A percentile compares a stretch with the other conserved stretches of the same genome.
Evolutionary conservation across 1,284 basidiomycete species (phyloP).

Genomic region (Hemileia vastatrix): DNA sequence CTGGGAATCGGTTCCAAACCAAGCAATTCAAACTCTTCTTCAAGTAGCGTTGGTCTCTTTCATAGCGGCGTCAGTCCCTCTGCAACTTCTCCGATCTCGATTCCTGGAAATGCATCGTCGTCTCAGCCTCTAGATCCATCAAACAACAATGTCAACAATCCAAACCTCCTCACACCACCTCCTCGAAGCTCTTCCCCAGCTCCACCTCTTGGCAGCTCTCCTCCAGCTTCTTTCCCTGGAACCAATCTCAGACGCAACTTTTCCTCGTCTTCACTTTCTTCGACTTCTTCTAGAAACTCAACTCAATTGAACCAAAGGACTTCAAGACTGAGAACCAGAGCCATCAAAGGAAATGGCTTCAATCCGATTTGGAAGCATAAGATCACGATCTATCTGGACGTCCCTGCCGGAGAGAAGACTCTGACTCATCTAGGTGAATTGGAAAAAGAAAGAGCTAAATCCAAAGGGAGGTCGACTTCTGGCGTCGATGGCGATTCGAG

Average conservation of each 20-base stretch:
- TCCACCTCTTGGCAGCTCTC: not conserved
- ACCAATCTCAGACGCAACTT: not conserved
- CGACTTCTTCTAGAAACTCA: constrained; percentile 55
- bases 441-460: constrained; percentile 1
- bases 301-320: not conserved
- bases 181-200: not conserved
- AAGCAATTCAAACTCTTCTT: too few relatives aligned
- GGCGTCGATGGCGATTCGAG: not conserved
- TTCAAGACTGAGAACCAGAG: constrained; percentile 12
- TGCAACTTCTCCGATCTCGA: not conserved
- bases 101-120: not conserved
- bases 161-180: not conserved
- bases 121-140: not conserved
- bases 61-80: too few relatives aligned
- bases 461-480: constrained; percentile 13
- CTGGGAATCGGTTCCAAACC: too few relatives aligned
- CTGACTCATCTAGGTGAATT: constrained; percentile 22
- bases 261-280: not conserved
- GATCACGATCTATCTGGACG: not conserved
- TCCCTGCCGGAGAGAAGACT: not conserved
- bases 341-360: constrained; percentile 18
- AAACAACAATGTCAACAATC: not conserved
- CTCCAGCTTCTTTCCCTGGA: not conserved
- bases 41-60: too few relatives aligned
- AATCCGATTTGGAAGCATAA: constrained; percentile 13